Base-by-base conservation (phyloP, 768 basidiomycete genomes). In the Rhizopogon rudus region DNA sequence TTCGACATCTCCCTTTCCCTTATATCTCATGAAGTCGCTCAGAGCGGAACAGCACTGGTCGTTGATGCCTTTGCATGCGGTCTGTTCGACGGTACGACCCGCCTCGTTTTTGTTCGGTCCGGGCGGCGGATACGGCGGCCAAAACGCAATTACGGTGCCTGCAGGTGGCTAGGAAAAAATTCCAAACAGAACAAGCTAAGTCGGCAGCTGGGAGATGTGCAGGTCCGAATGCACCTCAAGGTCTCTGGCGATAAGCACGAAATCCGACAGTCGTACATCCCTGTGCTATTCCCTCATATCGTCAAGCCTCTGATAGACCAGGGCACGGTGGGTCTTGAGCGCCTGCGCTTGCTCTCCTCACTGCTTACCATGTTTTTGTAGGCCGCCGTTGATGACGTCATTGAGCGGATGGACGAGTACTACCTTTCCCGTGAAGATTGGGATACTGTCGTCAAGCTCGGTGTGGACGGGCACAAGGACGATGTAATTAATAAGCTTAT, bases 31-130 rank as follows among this genome's bases (percentile, higher is more conserved):
- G 1, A 51, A 43, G 28, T n/a, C 28, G 22, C 56, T 5, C 58
- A 95, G 94, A 13, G 81, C 90, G 0, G 91, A 98, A 67, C 95
- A 98, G 64, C 94, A 98, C 61, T 99, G 97, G 97, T 78, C 86
- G 10, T 73, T 99, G 54, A 91, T 99, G 84, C 97, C 97, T 0
- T 69, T 93, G 0, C 97, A 99, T 66, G 94, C 93, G 0, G 82
- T 98, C 5, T 84, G 87, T 55, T 98, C 96, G 0, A 87, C 92
- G 1, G 85, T 99, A 35, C 81, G 84, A 16, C 97, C 97, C 2
- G 89, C 97, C 5, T 93, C 83, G 7, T 82, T 80, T 66, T 67
- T 91, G 45, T 97, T 91, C 67, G 97, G 97, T 1, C 59, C 69
- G 52, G 84, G 86, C 8, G 76, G 76, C 42, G 82, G 84, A 35